A percentile compares a stretch with the other conserved stretches of the same genome.
Conservation (phyloP, 2,329 filamentous ascomycete genomes). For the Penicillium sp. region DNA sequence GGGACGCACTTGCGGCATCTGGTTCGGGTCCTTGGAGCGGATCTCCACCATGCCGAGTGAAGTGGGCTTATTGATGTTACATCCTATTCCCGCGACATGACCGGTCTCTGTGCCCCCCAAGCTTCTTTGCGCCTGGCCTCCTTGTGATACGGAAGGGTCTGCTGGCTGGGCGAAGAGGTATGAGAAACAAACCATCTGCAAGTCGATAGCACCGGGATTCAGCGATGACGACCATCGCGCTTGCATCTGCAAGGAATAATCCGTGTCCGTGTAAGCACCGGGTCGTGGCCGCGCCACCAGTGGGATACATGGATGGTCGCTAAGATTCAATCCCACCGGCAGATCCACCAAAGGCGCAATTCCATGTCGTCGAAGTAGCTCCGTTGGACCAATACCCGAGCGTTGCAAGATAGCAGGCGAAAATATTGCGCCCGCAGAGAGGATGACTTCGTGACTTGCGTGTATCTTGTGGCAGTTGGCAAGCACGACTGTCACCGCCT, state of each 20-base stretch:
- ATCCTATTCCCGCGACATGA: slow-evolving; percentile 17
- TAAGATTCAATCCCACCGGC: slow-evolving; percentile 14
- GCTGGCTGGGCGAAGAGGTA: slow-evolving; percentile 10
- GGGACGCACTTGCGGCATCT: slow-evolving; percentile 9
- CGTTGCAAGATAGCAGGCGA: slow-evolving; percentile 17
- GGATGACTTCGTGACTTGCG: slow-evolving; percentile 12
- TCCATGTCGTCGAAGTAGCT: slow-evolving; percentile 1
- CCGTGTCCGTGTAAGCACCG: slow-evolving; percentile 15
- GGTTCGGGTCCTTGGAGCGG: slow-evolving; percentile 7
- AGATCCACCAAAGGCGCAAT: slow-evolving; percentile 11
- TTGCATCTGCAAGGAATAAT: slow-evolving; percentile 18
- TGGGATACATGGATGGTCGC: slow-evolving; percentile 18
- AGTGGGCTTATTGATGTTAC: slow-evolving; percentile 16
- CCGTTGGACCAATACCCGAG: slow-evolving; percentile 17
- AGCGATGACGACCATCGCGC: slow-evolving; percentile 15
- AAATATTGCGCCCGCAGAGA: slow-evolving; percentile 15
- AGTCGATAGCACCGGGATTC: slow-evolving; percentile 11
- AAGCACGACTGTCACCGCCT: slow-evolving; percentile 7
- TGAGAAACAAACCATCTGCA: slow-evolving; percentile 17
- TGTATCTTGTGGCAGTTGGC: slow-evolving; percentile 4
- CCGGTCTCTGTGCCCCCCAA: slow-evolving; percentile 14
- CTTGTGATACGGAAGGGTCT: neutral
- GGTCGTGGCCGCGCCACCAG: slow-evolving; percentile 11
- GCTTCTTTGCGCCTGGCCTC: slow-evolving; percentile 3
- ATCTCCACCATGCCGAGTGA: slow-evolving; percentile 12